Evolutionary conservation across 2,329 filamentous ascomycete species (phyloP), one percentile per base, ranked within the genome.

Genomic region (Colletotrichum higginsianum): DNA sequence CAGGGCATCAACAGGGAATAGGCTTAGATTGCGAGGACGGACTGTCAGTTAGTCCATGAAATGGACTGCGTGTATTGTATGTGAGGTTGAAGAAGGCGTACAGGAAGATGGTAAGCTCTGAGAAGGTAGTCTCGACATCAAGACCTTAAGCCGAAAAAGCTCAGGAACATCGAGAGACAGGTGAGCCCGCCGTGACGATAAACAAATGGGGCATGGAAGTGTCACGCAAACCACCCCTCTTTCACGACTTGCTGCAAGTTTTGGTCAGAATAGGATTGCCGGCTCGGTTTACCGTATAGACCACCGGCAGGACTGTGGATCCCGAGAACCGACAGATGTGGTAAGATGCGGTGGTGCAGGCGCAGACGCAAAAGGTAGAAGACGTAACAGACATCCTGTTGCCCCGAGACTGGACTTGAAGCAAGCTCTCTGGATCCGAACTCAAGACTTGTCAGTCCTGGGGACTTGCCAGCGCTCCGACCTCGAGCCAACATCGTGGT

Each of bases 221-320:
- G 57, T 67, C 58, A 67, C 57, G 26, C 12, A 62, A 21, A 26
- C n/a, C 42, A 49, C 56, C 67, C 64, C 64, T 71, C 67, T 38
- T 67, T 53, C 42, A 47, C 40, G 56, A 38, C 44, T 53, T 21
- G 63, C 52, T 71, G 35, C 64, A 66, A 40, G 56, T 47, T 57
- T 38, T 56, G 53, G 35, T 23, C 35, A 71, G 26, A 42, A 62
- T 13, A 46, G 52, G 50, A 53, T 26, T 53, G 44, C 52, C 44
- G 50, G 57, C 64, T 61, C 62, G 52, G 57, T 38, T 49, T 30
- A 56, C 62, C 44, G 57, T 44, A 49, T 30, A 56, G 56, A 21
- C 30, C 44, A 16, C 23, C 56, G 56, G 56, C n/a, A 35, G 35
- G 49, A 52, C 42, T 67, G 49, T 66, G 64, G 63, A 61, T 46